Conservation (phyloP, 257 asterid genomes). For the Solanum pimpinellifolium region DNA sequence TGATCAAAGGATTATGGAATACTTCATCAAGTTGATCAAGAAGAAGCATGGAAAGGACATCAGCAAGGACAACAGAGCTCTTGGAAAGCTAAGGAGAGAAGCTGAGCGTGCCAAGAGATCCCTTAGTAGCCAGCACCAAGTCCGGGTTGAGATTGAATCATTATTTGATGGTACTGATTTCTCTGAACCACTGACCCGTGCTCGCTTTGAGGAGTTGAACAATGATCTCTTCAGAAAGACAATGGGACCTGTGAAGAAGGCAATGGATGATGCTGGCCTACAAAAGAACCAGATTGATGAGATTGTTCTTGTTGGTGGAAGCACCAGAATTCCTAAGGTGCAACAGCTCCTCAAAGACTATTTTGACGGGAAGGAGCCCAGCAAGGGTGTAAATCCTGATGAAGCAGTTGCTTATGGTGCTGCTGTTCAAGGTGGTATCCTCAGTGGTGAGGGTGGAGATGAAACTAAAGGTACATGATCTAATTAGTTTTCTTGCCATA, state of each 20-base stretch:
- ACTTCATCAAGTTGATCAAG: constrained; percentile 91
- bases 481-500: not conserved
- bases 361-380: constrained; percentile 92
- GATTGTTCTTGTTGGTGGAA: constrained; percentile 97
- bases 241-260: constrained; percentile 98
- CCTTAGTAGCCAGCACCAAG: constrained; percentile 94
- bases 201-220: constrained; percentile 93
- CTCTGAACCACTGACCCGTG: constrained; percentile 95
- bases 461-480: constrained; percentile 69
- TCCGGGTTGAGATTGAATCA: constrained; percentile 94
- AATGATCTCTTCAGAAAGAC: constrained; percentile 89
- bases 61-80: constrained; percentile 93
- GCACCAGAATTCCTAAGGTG: constrained; percentile 92
- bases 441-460: constrained; percentile 97
- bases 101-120: constrained; percentile 92
- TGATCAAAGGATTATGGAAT: constrained; percentile 93
- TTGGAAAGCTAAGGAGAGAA: constrained; percentile 92
- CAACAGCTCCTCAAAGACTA: constrained; percentile 83
- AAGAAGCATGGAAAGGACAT: constrained; percentile 95
- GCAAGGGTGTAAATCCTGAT: constrained; percentile 93
- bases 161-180: constrained; percentile 85
- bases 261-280: constrained; percentile 92
- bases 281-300: constrained; percentile 79
- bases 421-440: constrained; percentile 91
- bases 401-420: constrained; percentile 99